Conservation (phyloP, 2,329 filamentous ascomycete species). For the Tolypocladium capitatum region DNA sequence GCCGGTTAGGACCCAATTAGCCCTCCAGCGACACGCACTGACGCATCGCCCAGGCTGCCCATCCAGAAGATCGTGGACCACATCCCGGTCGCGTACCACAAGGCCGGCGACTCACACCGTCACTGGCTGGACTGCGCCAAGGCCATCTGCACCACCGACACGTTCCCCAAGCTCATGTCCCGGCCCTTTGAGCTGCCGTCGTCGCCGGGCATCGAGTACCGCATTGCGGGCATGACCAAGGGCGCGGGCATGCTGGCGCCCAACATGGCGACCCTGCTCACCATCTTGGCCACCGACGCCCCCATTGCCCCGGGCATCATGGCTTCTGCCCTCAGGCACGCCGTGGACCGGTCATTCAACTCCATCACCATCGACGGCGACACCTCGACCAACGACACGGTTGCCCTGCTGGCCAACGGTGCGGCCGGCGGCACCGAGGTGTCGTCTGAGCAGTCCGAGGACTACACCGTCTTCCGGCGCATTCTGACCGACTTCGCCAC, state of each 20-base stretch:
- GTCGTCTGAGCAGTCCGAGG: constrained; percentile 35
- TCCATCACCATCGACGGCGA: constrained; percentile 94
- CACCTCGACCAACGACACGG: constrained; percentile 93
- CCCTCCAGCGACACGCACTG: constrained; percentile 1
- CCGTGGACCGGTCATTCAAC: constrained; percentile 83
- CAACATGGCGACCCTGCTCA: constrained; percentile 94
- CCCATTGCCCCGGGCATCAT: constrained; percentile 59
- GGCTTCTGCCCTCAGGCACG: constrained; percentile 54
- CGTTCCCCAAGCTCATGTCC: constrained; percentile 91
- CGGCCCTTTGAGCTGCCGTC: constrained; percentile 74
- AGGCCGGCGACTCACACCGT: constrained; percentile 61
- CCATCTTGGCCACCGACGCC: constrained; percentile 83
- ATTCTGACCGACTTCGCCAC: constrained; percentile 67
- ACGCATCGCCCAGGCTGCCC: constrained; percentile 47
- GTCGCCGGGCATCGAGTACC: constrained; percentile 61
- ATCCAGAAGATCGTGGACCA: constrained; percentile 79
- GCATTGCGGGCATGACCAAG: constrained; percentile 90
- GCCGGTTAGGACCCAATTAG: not conserved
- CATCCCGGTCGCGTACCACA: constrained; percentile 62
- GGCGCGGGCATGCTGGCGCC: constrained; percentile 98
- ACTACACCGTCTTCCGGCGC: constrained; percentile 57
- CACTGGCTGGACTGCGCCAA: constrained; percentile 79
- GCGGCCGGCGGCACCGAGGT: constrained; percentile 64
- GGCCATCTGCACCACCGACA: constrained; percentile 96
- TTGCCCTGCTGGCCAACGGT: constrained; percentile 90